Evolutionary conservation across 2,329 filamentous ascomycete genomes (phyloP), one percentile per base, ranked within the genome.

Genomic region (Aureobasidium leucospermi): DNA sequence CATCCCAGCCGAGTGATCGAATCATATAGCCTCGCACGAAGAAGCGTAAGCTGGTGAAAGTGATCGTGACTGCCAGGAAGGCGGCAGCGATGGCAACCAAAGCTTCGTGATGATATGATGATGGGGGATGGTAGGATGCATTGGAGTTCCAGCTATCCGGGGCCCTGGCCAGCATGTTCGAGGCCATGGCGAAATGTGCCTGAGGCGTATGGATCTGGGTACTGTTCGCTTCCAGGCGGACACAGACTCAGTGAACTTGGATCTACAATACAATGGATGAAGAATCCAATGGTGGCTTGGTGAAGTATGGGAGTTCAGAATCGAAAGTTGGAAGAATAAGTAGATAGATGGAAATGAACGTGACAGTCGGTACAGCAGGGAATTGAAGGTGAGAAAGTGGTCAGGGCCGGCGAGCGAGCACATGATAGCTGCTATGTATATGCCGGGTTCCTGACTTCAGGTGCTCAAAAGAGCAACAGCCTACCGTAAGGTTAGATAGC

Each of bases 1-100:
- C 76, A 56, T 79, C 76, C 71, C 72, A 75, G 2, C 76, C 75
- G 55, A 76, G 73, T 49, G 67, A 73, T 16, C 68, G 65, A 31
- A 74, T 73, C 41, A 77, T 63, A 38, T 65, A 66, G 1, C 68
- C 68, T 34, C 75, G 70, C 10, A 75, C 75, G 67, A 71, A 77
- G 52, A 74, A 65, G 31, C 75, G 68, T 10, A 76, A 63, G 1
- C 66, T 48, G 5, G 76, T 67, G 52, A 74, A 70, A 34, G 72
- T 32, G 73, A 74, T 76, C n/a, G 74, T 63, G 6, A 73, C 56
- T 1, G 62, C 62, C 19, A 76, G 63, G 59, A 74, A 75, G n/a
- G 43, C 43, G 15, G 34, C 34, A 13, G 58, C 41, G 16, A 48
- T 42, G 34, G 48, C 49, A 15, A 42, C 6, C 49, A 55, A 11